Percentiles rank a stretch among this genome's conserved stretches.
Conservation (phyloP, 1,284 basidiomycete genomes). For the Cryptococcus maquisensis region DNA sequence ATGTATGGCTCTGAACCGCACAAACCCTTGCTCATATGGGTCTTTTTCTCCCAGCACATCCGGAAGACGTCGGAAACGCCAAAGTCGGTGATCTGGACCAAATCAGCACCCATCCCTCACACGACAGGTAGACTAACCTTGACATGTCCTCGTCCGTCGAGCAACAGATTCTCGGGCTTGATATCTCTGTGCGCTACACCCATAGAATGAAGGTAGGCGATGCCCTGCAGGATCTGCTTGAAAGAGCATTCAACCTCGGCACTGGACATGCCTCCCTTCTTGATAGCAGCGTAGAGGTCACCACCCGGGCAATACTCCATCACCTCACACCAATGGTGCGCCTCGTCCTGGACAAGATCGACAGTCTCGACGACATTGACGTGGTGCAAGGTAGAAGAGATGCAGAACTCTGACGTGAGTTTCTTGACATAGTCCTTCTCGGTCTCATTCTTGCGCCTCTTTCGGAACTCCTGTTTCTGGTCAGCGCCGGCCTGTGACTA, state of each 20-base stretch:
- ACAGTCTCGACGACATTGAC: constrained; percentile 97
- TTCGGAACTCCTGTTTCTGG: constrained; percentile 78
- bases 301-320: constrained; percentile 99
- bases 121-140: constrained; percentile 54
- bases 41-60: constrained; percentile 95
- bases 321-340: constrained; percentile 95
- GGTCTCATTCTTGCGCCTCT: constrained; percentile 94
- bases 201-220: constrained; percentile 30
- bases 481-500: background rate
- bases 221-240: constrained; percentile 76
- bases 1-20: constrained; percentile 99
- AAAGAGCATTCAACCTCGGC: constrained; percentile 96
- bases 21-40: constrained; percentile 93
- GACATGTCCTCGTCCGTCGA: constrained; percentile 87
- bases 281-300: constrained; percentile 95
- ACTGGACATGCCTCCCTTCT: constrained; percentile 91
- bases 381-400: constrained; percentile 95
- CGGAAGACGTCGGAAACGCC: constrained; percentile 97
- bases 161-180: constrained; percentile 95
- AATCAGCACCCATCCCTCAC: background rate
- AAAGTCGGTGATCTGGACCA: constrained; percentile 85
- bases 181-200: constrained; percentile 77
- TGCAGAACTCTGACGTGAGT: constrained; percentile 98
- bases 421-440: constrained; percentile 99
- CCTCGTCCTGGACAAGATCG: constrained; percentile 96